Conservation (phyloP, 352 stramenopile genomes). For the Phytopythium sindhum region DNA sequence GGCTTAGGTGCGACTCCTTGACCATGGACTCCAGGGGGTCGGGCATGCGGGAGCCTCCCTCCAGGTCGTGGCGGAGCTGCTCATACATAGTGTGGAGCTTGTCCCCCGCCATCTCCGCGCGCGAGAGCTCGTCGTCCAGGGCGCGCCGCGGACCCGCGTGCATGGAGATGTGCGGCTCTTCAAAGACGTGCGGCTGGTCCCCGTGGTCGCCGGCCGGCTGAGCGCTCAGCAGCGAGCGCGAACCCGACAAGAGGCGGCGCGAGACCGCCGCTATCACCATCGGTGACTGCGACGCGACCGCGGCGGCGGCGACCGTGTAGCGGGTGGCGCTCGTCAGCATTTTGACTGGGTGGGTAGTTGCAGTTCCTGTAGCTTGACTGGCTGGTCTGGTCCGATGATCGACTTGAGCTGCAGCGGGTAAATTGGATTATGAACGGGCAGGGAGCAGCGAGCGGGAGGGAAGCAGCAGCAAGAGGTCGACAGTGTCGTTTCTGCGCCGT, state of each 20-base stretch:
- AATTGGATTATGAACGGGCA: slow-evolving; percentile 10
- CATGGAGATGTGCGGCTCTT: slow-evolving; percentile 5
- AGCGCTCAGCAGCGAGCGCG: neutral
- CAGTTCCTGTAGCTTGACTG: neutral
- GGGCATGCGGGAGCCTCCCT: neutral
- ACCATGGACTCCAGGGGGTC: slow-evolving; percentile 1
- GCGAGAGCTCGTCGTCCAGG: slow-evolving; percentile 6
- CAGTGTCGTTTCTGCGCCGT: no score
- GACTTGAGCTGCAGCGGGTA: neutral
- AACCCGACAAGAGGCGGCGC: slow-evolving; percentile 4
- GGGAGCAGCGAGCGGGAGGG: neutral
- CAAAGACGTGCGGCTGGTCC: slow-evolving; percentile 1
- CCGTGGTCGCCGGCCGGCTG: neutral
- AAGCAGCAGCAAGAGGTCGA: neutral
- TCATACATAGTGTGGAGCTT: slow-evolving; percentile 15
- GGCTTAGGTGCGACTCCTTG: neutral
- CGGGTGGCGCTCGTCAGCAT: slow-evolving; percentile 3
- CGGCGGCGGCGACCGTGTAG: slow-evolving; percentile 3
- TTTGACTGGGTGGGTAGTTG: neutral
- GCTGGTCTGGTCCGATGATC: neutral
- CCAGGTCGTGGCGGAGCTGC: slow-evolving; percentile 22
- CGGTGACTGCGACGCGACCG: slow-evolving; percentile 6
- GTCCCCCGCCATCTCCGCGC: slow-evolving; percentile 1
- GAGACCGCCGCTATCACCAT: neutral
- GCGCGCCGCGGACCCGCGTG: slow-evolving; percentile 3